Conservation (phyloP, 2,329 filamentous ascomycete species). For the Didymella pomorum region DNA sequence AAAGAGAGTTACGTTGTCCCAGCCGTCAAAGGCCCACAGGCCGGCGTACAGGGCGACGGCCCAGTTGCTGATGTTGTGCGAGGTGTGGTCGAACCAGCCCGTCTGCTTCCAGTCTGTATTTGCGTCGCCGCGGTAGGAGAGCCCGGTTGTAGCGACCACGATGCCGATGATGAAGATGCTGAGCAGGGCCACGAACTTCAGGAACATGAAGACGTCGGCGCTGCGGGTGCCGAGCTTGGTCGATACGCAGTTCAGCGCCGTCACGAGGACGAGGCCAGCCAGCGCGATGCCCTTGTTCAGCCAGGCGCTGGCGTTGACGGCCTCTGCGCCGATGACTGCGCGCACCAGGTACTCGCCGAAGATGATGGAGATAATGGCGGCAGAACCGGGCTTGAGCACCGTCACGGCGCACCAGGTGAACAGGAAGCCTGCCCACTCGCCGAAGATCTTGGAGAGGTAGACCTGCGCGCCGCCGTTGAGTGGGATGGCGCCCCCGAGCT, state of each 20-base stretch:
- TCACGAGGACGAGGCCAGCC: slow-evolving; percentile 76
- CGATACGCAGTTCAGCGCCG: slow-evolving; percentile 86
- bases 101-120: slow-evolving; percentile 86
- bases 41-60: slow-evolving; percentile 94
- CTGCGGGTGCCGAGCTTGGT: slow-evolving; percentile 86
- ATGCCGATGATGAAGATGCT: slow-evolving; percentile 88
- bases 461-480: slow-evolving; percentile 94
- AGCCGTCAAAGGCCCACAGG: slow-evolving; percentile 97
- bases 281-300: slow-evolving; percentile 89
- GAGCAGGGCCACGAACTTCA: slow-evolving; percentile 91
- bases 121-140: slow-evolving; percentile 76
- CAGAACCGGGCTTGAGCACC: slow-evolving; percentile 90
- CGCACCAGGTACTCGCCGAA: slow-evolving; percentile 97
- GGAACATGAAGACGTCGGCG: slow-evolving; percentile 93
- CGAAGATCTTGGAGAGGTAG: slow-evolving; percentile 95
- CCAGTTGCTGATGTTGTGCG: slow-evolving; percentile 81
- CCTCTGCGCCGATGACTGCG: slow-evolving; percentile 85
- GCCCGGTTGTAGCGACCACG: slow-evolving; percentile 85
- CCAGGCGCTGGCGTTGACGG: slow-evolving; percentile 81
- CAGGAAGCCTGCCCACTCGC: slow-evolving; percentile 88
- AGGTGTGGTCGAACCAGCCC: slow-evolving; percentile 89
- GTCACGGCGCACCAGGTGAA: slow-evolving; percentile 97
- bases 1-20: slow-evolving; percentile 82
- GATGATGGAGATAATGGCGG: slow-evolving; percentile 95
- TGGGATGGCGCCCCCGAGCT: slow-evolving; percentile 93